Evolutionary conservation across 2,329 filamentous ascomycete genomes (phyloP).

Genomic region (Colletotrichum echinochloae): DNA sequence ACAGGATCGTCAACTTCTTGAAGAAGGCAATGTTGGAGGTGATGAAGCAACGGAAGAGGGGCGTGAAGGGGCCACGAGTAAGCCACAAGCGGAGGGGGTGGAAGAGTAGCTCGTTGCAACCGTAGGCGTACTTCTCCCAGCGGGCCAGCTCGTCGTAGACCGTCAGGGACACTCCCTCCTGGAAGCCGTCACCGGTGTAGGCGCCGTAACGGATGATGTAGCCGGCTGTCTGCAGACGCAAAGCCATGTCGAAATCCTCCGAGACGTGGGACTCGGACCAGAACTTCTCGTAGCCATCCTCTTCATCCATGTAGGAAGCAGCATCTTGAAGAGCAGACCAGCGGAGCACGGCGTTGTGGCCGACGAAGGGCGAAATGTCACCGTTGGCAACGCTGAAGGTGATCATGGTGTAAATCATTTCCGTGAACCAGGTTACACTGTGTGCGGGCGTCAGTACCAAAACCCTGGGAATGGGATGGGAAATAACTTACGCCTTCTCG

Average conservation of each 20-base stretch:
- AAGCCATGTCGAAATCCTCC: constrained; percentile 81
- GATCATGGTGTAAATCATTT: constrained; percentile 81
- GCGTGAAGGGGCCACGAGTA: constrained; percentile 72
- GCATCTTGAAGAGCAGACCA: constrained; percentile 64
- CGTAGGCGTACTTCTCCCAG: constrained; percentile 81
- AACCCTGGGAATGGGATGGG: not conserved
- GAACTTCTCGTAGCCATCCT: constrained; percentile 73
- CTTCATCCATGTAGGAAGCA: constrained; percentile 53
- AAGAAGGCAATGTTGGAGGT: constrained; percentile 71
- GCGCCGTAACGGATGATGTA: constrained; percentile 77
- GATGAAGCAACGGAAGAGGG: constrained; percentile 72
- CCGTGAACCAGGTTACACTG: constrained; percentile 80
- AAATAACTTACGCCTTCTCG: constrained; percentile 65
- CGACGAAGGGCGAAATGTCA: constrained; percentile 80
- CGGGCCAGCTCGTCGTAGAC: constrained; percentile 79
- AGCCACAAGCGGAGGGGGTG: constrained; percentile 74
- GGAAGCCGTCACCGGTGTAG: constrained; percentile 77
- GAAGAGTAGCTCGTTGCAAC: constrained; percentile 78
- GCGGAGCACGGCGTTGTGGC: constrained; percentile 80
- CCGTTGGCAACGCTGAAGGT: constrained; percentile 77
- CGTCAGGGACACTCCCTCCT: constrained; percentile 79
- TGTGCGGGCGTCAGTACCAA: constrained; percentile 47
- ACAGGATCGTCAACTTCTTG: constrained; percentile 78
- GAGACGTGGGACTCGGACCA: constrained; percentile 83
- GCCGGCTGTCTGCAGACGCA: constrained; percentile 76